Conservation (phyloP, 23 red algal species). For the Gracilaria gracilis region DNA sequence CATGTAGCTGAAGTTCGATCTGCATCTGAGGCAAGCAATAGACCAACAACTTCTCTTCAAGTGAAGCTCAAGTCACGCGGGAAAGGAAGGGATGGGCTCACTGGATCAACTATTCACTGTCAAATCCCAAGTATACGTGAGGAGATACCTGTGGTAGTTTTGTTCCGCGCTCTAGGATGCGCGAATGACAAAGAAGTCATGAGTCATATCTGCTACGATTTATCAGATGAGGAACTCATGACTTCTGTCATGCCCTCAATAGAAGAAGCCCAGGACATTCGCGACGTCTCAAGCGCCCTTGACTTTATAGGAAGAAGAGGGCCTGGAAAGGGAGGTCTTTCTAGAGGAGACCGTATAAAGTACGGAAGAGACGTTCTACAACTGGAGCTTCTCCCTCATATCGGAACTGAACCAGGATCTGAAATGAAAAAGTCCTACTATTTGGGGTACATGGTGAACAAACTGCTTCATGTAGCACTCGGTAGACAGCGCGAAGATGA, state of each 20-base stretch:
- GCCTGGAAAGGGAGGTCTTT: conserved; percentile 54
- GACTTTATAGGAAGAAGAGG: conserved; percentile 97
- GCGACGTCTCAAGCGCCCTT: conserved; percentile 84
- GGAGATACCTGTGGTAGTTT: conserved; percentile 95
- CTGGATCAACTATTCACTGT: conserved; percentile 78
- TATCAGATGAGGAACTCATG: conserved; percentile 95
- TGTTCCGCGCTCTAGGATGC: conserved; percentile 97
- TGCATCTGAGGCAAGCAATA: conserved; percentile 86
- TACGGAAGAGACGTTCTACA: conserved; percentile 95
- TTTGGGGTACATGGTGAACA: conserved; percentile 97
- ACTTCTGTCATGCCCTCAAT: conserved; percentile 94
- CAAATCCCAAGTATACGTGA: conserved; percentile 87
- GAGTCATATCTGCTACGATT: conserved; percentile 94
- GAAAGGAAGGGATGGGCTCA: conserved; percentile 49
- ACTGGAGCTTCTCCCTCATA: conserved; percentile 97
- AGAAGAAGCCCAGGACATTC: conserved; percentile 90
- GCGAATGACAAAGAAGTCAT: conserved; percentile 97
- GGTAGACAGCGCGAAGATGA: conserved; percentile 90
- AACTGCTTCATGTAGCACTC: conserved; percentile 85
- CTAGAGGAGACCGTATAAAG: conserved; percentile 82
- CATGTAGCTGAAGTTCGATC: conserved; percentile 96
- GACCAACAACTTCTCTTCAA: conserved; percentile 71
- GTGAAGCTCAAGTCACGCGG: conserved; percentile 76
- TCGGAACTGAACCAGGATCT: conserved; percentile 78
- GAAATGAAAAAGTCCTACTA: conserved; percentile 95